Evolutionary conservation across 2,329 filamentous ascomycete species (phyloP).

Genomic region (Colletotrichum spinosum): DNA sequence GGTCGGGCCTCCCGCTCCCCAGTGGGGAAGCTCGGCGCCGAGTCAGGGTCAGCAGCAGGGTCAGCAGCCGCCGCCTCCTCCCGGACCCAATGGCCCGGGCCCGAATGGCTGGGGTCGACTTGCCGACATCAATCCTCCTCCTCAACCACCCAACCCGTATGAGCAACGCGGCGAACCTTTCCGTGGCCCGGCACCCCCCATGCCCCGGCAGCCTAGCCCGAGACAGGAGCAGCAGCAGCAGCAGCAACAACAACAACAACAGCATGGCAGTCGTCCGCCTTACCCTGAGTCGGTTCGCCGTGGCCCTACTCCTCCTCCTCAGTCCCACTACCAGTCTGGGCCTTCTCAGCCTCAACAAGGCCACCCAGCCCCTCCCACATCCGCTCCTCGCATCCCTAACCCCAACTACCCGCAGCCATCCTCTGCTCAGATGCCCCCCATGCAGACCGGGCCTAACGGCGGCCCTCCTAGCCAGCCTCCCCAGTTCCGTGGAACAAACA

Average conservation of each 20-base stretch:
- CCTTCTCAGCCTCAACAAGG: conserved; percentile 63
- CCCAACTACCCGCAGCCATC: conserved; percentile 67
- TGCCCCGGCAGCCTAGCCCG: conserved; percentile 80
- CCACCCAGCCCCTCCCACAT: conserved; percentile 51
- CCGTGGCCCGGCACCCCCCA: conserved; percentile 74
- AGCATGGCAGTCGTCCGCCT: conserved; percentile 36
- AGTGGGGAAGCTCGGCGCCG: conserved; percentile 87
- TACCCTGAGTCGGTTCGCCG: conserved; percentile 55
- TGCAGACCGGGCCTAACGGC: conserved; percentile 52
- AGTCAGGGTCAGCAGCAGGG: conserved; percentile 54
- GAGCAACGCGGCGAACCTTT: conserved; percentile 79
- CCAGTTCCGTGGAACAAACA: conserved; percentile 78
- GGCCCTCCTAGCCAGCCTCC: conserved; percentile 68
- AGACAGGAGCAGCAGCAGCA: conserved; percentile 75
- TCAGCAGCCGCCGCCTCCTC: conserved; percentile 58
- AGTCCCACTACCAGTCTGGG: conserved; percentile 59
- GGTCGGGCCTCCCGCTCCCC: conserved; percentile 84
- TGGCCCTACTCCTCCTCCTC: conserved; percentile 65
- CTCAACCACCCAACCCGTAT: conserved; percentile 83
- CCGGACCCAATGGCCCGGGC: conserved; percentile 69
- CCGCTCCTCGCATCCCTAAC: conserved; percentile 68
- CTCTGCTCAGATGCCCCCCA: conserved; percentile 50
- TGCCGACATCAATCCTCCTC: conserved; percentile 81
- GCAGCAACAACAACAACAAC: conserved; percentile 46
- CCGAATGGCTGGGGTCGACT: conserved; percentile 73